Evolutionary conservation across 1,284 basidiomycete genomes (phyloP).

Genomic region (Tilletia indica): DNA sequence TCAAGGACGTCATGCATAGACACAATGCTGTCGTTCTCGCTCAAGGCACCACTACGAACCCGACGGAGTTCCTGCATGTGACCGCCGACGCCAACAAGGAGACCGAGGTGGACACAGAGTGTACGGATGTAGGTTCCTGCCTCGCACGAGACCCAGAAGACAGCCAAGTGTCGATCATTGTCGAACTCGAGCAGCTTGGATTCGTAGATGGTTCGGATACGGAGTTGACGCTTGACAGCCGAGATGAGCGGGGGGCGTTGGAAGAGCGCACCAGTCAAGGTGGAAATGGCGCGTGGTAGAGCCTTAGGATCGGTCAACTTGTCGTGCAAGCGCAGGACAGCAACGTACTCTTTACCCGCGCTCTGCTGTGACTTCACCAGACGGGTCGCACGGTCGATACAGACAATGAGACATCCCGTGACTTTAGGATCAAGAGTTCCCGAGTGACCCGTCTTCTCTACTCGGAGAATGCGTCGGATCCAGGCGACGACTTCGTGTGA

Average conservation of each 20-base stretch:
- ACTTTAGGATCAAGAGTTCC: constrained; percentile 99
- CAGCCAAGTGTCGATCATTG: constrained; percentile 91
- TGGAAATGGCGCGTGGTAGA: constrained; percentile 89
- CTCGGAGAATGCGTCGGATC: constrained; percentile 90
- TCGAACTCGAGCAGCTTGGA: constrained; percentile 96
- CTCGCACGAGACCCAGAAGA: constrained; percentile 98
- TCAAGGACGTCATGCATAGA: constrained; percentile 99
- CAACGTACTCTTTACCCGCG: constrained; percentile 98
- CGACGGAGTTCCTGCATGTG: constrained; percentile 99
- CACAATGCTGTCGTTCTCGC: constrained; percentile 96
- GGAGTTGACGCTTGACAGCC: constrained; percentile 96
- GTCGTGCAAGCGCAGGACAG: constrained; percentile 88
- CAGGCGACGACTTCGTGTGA: constrained; percentile 99
- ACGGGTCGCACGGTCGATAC: constrained; percentile 98
- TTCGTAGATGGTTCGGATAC: constrained; percentile 96
- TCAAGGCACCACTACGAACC: constrained; percentile 91
- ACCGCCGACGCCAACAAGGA: constrained; percentile 91
- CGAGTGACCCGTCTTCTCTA: constrained; percentile 97
- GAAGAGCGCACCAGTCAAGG: constrained; percentile 95
- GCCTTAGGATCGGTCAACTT: constrained; percentile 76
- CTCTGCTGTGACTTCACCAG: constrained; percentile 99
- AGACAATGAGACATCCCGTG: constrained; percentile 96
- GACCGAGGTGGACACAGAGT: constrained; percentile 92
- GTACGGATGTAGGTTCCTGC: constrained; percentile 99
- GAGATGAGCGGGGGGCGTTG: constrained; percentile 98